phyloP scores from a whole-genome alignment of 129 eudicot species.

The Artemisia tridentata region DNA sequence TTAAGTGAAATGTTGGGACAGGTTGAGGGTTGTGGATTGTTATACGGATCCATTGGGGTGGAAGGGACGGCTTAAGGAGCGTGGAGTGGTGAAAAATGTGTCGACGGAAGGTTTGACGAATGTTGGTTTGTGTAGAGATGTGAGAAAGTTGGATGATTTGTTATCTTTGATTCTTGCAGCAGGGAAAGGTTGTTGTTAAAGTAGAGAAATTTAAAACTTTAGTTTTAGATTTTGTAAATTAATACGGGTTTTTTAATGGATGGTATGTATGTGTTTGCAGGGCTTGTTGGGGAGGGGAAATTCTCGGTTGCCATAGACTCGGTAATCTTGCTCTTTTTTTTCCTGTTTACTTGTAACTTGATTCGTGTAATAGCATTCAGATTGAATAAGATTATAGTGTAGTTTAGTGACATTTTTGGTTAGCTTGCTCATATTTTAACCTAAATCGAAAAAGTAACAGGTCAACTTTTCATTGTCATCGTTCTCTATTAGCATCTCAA shows the following conservation, averaged over 20 bases:
- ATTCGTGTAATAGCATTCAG: neutral
- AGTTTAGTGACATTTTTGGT: neutral
- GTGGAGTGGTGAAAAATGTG: slow-evolving; percentile 42
- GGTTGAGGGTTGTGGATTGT: slow-evolving; percentile 90
- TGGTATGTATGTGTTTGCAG: slow-evolving; percentile 43
- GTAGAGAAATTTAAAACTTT: neutral
- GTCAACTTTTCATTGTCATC: neutral
- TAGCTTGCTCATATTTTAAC: neutral
- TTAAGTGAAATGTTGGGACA: slow-evolving; percentile 21
- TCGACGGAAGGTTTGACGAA: slow-evolving; percentile 34
- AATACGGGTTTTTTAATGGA: slow-evolving; percentile 5
- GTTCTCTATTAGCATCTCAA: neutral
- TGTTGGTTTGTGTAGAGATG: slow-evolving; percentile 58
- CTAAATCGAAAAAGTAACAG: neutral
- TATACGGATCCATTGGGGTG: slow-evolving; percentile 96
- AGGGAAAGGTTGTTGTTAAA: slow-evolving; percentile 58
- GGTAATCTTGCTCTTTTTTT: slow-evolving; percentile 37
- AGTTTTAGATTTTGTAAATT: neutral
- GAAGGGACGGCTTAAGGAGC: slow-evolving; percentile 68
- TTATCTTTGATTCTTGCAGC: slow-evolving; percentile 49
- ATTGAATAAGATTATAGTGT: neutral
- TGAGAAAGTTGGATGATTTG: slow-evolving; percentile 65
- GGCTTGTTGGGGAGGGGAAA: slow-evolving; percentile 64
- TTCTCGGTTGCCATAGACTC: slow-evolving; percentile 87
- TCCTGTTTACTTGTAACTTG: neutral